Evolutionary conservation across 805 yeast genomes (phyloP), one percentile per base, ranked within the genome.

Genomic region (Isabelozyma gotoi): DNA sequence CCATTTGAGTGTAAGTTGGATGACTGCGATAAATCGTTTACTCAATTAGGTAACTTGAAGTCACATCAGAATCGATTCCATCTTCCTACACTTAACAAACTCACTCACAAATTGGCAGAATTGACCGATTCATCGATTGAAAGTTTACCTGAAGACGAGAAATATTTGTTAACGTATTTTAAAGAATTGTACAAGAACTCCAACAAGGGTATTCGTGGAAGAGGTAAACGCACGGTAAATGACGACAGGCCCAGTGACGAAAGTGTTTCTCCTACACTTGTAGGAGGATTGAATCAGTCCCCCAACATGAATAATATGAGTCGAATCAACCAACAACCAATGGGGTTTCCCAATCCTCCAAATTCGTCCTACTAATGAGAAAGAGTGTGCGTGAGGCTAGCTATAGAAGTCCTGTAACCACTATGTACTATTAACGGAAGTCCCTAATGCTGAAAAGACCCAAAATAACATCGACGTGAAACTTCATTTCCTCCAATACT

Each of bases 41-140:
- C 97, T 1, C 98, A 91, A 68, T 73, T 91, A 54, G 97, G 97
- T 3, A 91, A 91, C 58, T 76, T 91, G 72, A 91, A 92, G 65
- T 87, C 96, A 1, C 98, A 92, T 63, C 98, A 91, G 60, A 92
- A 91, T 65, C 75, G 91, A 53, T 89, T 90, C 59, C 98, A 90
- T 63, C 65, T 82, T 50, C 79, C 78, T 12, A 83, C 95, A 0
- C 71, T 92, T 49, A 81, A 81, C 51, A 71, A 70, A 24, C 69
- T 90, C 59, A 87, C 95, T 1, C 78, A 73, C 45, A 79, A 74
- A 51, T 65, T 86, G 48, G 90, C 92, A 1, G 82, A 80, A 50
- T 64, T 82, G 42, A 56, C 63, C 32, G 79, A 82, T 16, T 76
- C 78, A 3, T 67, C 65, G 15, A 48, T 69, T 11, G 71, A 74